Conservation (phyloP, 495 filamentous ascomycete genomes). For the Trichodelitschia bisporula region DNA sequence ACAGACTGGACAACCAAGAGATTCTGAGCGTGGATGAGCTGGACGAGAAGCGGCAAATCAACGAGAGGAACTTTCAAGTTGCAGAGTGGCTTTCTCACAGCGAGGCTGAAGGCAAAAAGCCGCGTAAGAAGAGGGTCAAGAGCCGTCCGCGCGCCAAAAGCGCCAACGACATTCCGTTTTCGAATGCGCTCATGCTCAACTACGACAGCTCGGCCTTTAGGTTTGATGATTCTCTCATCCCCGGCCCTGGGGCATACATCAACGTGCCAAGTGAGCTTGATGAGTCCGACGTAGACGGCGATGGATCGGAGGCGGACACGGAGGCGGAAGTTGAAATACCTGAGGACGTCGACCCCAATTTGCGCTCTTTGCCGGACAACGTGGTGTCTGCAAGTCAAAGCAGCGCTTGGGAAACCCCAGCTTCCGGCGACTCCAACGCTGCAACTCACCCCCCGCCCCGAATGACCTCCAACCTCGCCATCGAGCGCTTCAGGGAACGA, state of each 20-base stretch:
- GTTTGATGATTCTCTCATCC: constrained; percentile 11
- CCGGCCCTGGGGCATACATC: constrained; percentile 11
- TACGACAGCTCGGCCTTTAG: too few species aligned
- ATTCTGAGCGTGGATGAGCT: constrained; percentile 12
- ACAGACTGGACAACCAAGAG: constrained; percentile 6
- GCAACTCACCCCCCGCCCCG: constrained; percentile 10
- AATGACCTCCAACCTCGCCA: constrained; percentile 13
- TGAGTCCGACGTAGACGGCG: too few species aligned
- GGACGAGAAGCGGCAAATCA: constrained; percentile 7
- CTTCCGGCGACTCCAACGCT: too few species aligned
- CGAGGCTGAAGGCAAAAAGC: constrained; percentile 9
- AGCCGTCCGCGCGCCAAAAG: constrained; percentile 11
- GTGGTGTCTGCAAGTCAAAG: too few species aligned
- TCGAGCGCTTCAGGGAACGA: constrained; percentile 11
- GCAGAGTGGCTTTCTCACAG: constrained; percentile 12
- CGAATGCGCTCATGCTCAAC: constrained; percentile 2
- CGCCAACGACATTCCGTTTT: constrained; percentile 8
- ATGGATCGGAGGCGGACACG: constrained; percentile 3
- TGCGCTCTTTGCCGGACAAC: too few species aligned
- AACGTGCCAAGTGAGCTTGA: constrained; percentile 12
- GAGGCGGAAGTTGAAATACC: constrained; percentile 8
- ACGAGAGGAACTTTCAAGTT: constrained; percentile 13
- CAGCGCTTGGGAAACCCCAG: too few species aligned
- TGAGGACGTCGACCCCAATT: too few species aligned
- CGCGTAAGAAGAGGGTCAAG: constrained; percentile 2